Evolutionary conservation across 495 filamentous ascomycete genomes (phyloP).

Genomic region (Terfezia claveryi): DNA sequence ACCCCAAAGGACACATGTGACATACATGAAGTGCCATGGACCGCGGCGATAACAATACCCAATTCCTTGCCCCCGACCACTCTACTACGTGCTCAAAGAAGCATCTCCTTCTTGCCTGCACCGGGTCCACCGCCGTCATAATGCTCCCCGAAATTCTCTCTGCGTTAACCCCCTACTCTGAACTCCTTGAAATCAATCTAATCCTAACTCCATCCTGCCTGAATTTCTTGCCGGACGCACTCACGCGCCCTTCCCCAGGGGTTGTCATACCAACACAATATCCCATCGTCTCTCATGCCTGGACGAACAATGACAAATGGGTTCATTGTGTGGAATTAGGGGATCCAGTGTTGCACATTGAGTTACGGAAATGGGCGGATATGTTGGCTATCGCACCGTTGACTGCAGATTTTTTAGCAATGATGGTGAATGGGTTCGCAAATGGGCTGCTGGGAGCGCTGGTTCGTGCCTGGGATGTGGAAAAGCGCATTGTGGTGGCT

Average conservation of each 20-base stretch:
- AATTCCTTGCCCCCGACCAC: too few species aligned
- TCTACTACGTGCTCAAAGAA: too few species aligned
- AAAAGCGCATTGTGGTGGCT: constrained; percentile 38
- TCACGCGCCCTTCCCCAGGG: constrained; percentile 30
- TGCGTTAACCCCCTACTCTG: constrained; percentile 29
- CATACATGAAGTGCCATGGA: too few species aligned
- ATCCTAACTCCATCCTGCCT: constrained; percentile 52
- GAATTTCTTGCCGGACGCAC: constrained; percentile 48
- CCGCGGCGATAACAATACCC: too few species aligned
- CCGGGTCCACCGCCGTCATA: constrained; percentile 67
- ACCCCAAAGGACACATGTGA: too few species aligned
- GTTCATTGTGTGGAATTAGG: constrained; percentile 25
- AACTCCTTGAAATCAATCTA: constrained; percentile 46
- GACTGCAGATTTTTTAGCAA: constrained; percentile 60
- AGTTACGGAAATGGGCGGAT: constrained; percentile 47
- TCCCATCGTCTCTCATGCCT: constrained; percentile 36
- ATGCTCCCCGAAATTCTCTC: constrained; percentile 56
- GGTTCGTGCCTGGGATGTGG: constrained; percentile 67
- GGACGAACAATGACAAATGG: constrained; percentile 60
- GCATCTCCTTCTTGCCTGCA: constrained; percentile 56
- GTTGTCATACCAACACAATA: constrained; percentile 6
- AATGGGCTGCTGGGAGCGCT: constrained; percentile 49
- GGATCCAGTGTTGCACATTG: constrained; percentile 26
- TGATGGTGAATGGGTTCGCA: constrained; percentile 42
- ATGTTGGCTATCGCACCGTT: constrained; percentile 59